phyloP scores from a whole-genome alignment of 768 basidiomycete genomes.

The Pleurotus cornucopiae region DNA sequence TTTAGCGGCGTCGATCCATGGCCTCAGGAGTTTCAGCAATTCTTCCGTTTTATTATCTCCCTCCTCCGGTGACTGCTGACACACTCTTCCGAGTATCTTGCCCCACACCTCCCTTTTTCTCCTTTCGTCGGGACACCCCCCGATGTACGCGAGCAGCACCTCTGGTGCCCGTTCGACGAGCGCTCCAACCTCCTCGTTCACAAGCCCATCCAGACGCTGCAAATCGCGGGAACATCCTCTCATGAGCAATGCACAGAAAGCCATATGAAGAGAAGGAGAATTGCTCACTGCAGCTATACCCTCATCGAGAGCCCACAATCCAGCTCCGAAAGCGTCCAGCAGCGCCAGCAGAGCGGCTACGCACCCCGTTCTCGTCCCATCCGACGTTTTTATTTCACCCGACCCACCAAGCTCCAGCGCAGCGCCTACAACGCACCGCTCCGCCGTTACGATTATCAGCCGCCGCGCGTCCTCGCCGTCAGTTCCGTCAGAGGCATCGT shows the following conservation, averaged over 20 bases:
- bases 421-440: too few relatives aligned
- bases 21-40: constrained; percentile 18
- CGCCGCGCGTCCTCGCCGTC: too few relatives aligned
- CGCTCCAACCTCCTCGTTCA: constrained; percentile 30
- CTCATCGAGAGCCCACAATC: not conserved
- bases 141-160: constrained; percentile 51
- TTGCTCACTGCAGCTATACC: too few relatives aligned
- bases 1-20: constrained; percentile 38
- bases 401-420: too few relatives aligned
- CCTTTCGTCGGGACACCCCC: constrained; percentile 31
- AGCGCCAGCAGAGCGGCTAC: constrained; percentile 26
- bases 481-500: too few relatives aligned
- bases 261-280: too few relatives aligned
- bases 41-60: constrained; percentile 9
- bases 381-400: not conserved
- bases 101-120: constrained; percentile 40
- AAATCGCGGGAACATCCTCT: not conserved
- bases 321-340: constrained; percentile 16
- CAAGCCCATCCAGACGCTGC: constrained; percentile 44
- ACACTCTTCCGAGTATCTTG: constrained; percentile 40
- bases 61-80: constrained; percentile 14
- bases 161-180: constrained; percentile 37
- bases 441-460: too few relatives aligned
- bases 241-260: too few relatives aligned
- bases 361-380: constrained; percentile 18